Conservation (phyloP, 257 asterid genomes). For the Solanum chmielewskii region DNA sequence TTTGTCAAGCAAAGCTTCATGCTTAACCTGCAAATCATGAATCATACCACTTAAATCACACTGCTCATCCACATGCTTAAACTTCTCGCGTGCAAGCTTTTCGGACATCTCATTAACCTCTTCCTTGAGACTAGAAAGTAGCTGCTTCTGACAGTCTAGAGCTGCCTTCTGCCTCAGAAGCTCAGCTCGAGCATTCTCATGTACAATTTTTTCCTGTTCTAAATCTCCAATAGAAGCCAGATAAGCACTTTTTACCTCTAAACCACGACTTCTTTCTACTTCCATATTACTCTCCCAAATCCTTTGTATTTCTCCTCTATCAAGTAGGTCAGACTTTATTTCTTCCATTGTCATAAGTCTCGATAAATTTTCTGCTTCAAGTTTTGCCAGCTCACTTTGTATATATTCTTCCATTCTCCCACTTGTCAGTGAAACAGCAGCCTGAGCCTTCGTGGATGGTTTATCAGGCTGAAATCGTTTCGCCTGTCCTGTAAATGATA, state of each 20-base stretch:
- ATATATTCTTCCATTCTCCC: conserved; percentile 52
- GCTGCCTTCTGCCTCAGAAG: conserved; percentile 63
- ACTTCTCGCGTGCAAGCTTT: conserved; percentile 34
- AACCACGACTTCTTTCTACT: conserved; percentile 46
- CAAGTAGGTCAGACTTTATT: conserved; percentile 48
- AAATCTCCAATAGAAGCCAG: conserved; percentile 24
- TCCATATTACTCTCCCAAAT: conserved; percentile 58
- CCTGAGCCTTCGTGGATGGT: conserved; percentile 93
- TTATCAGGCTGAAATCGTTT: conserved; percentile 73
- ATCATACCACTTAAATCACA: conserved; percentile 9
- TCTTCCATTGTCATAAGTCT: conserved; percentile 46
- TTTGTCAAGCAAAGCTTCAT: conserved; percentile 45
- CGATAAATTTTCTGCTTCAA: conserved; percentile 42
- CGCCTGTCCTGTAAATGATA: conserved; percentile 58
- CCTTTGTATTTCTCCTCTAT: conserved; percentile 55
- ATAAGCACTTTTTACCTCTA: conserved; percentile 41
- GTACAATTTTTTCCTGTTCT: conserved; percentile 43
- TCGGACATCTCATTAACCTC: conserved; percentile 65
- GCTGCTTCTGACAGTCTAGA: conserved; percentile 75
- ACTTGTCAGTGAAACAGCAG: conserved; percentile 67
- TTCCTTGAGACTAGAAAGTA: conserved; percentile 49
- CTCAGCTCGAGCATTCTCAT: conserved; percentile 36
- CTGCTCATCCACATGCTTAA: conserved; percentile 26
- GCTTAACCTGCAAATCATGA: conserved; percentile 33
- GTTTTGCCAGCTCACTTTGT: conserved; percentile 41